Evolutionary conservation across 495 filamentous ascomycete genomes (phyloP).

Genomic region (Pseudoneurospora amorphoporcata): DNA sequence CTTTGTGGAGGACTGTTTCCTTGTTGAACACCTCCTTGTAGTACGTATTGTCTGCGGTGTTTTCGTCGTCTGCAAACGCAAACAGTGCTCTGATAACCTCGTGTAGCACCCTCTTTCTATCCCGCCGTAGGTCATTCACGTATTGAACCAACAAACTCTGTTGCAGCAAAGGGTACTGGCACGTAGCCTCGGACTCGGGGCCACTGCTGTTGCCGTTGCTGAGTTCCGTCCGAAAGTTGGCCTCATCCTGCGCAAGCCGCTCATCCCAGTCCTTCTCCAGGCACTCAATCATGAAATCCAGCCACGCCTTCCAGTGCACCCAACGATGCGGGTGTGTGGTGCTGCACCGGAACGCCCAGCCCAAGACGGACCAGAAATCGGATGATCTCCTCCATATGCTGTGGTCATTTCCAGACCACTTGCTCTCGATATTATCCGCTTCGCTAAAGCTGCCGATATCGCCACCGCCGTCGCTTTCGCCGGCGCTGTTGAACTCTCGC

Average conservation of each 20-base stretch:
- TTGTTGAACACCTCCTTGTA: slow-evolving; percentile 41
- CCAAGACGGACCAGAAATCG: slow-evolving; percentile 83
- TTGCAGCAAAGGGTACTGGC: slow-evolving; percentile 18
- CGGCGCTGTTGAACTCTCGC: slow-evolving; percentile 11
- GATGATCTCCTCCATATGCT: slow-evolving; percentile 62
- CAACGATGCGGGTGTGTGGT: slow-evolving; percentile 58
- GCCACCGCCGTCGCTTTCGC: slow-evolving; percentile 1
- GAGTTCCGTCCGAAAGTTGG: not conserved
- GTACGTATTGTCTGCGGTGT: slow-evolving; percentile 18
- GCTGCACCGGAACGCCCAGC: slow-evolving; percentile 92
- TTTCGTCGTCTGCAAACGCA: slow-evolving; percentile 29
- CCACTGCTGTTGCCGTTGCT: not conserved
- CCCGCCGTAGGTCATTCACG: slow-evolving; percentile 22
- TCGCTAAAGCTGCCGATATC: slow-evolving; percentile 15
- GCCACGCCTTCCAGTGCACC: slow-evolving; percentile 74
- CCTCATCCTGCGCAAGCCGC: slow-evolving; percentile 29
- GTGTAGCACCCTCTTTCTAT: slow-evolving; percentile 20
- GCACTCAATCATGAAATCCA: slow-evolving; percentile 68
- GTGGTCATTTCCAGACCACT: slow-evolving; percentile 46
- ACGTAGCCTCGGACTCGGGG: not conserved
- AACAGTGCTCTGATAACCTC: slow-evolving; percentile 32
- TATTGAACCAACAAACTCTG: slow-evolving; percentile 19
- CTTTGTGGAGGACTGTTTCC: slow-evolving; percentile 29
- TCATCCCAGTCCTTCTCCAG: slow-evolving; percentile 66
- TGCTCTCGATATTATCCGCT: slow-evolving; percentile 35